Evolutionary conservation across 2,329 filamentous ascomycete genomes (phyloP), one percentile per base, ranked within the genome.

Genomic region (Epichloe brachyelytri): DNA sequence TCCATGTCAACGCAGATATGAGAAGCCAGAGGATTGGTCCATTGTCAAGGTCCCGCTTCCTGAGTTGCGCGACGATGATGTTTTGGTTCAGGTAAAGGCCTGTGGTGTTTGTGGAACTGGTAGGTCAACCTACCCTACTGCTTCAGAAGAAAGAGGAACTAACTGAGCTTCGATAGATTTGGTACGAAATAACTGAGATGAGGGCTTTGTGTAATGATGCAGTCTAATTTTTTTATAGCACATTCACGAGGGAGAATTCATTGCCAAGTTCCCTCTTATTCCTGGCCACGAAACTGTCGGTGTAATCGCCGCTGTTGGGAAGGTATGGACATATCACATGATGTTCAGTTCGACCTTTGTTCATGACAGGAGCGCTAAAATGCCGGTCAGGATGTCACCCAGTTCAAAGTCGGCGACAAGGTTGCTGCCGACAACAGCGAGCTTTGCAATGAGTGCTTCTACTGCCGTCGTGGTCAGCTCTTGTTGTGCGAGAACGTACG

Each of bases 361-460:
- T 5, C 11, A 15, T 22, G 15, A 40, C 15, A 10, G 14, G 1
- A 19, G 19, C 5, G 12, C n/a, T 22, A 10, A 49, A 38, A 33
- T 26, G 20, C 15, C 2, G 3, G 17, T 34, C 33, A 72, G 63
- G 74, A 79, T 57, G 80, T 84, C 55, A 78, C 75, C 57, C 74
- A 71, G 43, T 80, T 85, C 65, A 60, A 73, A 47, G 60, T 85
- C 51, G 80, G 81, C 50, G 79, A 84, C 59, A 77, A 80, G 45
- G 81, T 86, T 36, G 78, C 77, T 52, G 79, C 77, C 37, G 78
- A 81, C 59, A 81, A 82, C 63, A 77, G 78, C 15, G 78, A 86
- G 63, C 76, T 85, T 43, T 87, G 83, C 66, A 78, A 78, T 46
- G 77, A 82, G 65, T 87, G 83, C 69, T 85, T 84, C 73, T 85